Evolutionary conservation across 2,329 filamentous ascomycete species (phyloP), one percentile per base, ranked within the genome.

Genomic region (Aphanoascus verrucosus): DNA sequence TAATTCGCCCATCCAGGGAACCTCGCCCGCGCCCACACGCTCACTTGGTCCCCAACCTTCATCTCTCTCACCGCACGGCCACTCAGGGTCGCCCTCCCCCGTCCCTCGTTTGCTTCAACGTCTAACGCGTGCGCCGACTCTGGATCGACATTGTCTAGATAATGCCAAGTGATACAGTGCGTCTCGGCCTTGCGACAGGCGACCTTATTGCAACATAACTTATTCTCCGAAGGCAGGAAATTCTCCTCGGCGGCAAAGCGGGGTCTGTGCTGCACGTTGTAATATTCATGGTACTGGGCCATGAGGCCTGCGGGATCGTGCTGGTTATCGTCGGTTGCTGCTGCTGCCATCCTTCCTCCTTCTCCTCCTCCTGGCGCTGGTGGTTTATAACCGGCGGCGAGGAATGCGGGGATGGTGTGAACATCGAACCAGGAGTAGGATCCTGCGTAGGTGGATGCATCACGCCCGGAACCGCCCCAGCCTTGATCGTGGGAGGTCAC

Each of bases 361-460:
- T 7, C 23, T 28, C 7, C 23, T 28, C 23, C 7, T 28, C 7
- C 23, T 28, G 3, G 35, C 12, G 35, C 3, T 11, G 35, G 17
- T 14, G 11, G 12, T 17, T 15, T 15, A 20, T 28, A 28, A 14
- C 2, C 11, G 12, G 41, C 11, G 17, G 40, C 38, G 28, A 44
- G 28, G 40, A 51, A 51, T 44, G 50, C 44, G 31, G 51, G 51
- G 15, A 68, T 61, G 5, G 68, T 55, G 49, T 69, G 66, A 1
- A 59, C 59, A 44, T 71, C 67, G 53, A 71, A 71, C 69, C 69
- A 71, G 17, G 68, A 68, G 54, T 56, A 69, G 11, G 68, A 69
- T 19, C 58, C 59, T 5, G 61, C 42, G 53, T 67, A 70, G n/a
- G 20, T 2, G 49, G 19, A 34, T 32, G 15, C 19, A 23, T 28